Percentiles rank a stretch among this genome's conserved stretches.
Evolutionary conservation across 106 monocot genomes (phyloP).

Genomic region (Allium sativum): DNA sequence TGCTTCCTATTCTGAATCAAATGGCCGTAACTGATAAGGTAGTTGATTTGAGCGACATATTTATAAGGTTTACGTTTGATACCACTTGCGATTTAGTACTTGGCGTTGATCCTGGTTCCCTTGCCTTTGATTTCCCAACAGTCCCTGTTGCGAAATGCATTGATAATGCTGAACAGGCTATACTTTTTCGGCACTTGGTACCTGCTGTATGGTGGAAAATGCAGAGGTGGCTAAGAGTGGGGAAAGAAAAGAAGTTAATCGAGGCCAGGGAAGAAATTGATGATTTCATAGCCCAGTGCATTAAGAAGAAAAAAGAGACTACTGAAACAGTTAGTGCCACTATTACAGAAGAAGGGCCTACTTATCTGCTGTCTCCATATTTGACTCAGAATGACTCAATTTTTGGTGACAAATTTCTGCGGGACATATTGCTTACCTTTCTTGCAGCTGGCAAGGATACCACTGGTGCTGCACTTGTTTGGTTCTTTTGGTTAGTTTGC

Average conservation of each 20-base stretch:
- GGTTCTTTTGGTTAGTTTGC: constrained; percentile 56
- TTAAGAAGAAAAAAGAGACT: constrained; percentile 12
- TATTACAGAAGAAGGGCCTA: constrained; percentile 6
- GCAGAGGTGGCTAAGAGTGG: constrained; percentile 16
- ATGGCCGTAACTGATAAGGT: background rate
- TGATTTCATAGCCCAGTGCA: constrained; percentile 20
- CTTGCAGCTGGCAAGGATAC: constrained; percentile 60
- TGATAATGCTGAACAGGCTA: constrained; percentile 4
- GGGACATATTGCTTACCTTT: constrained; percentile 33
- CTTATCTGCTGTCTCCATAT: constrained; percentile 16
- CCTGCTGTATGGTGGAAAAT: constrained; percentile 42
- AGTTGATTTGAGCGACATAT: constrained; percentile 35
- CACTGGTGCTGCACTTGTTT: constrained; percentile 29
- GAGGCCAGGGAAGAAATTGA: constrained; percentile 24
- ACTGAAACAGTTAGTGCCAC: background rate
- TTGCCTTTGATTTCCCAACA: constrained; percentile 19
- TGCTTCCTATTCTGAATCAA: constrained; percentile 19
- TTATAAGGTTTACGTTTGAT: constrained; percentile 38
- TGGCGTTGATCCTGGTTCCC: constrained; percentile 27
- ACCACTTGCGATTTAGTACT: constrained; percentile 16
- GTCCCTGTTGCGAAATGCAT: constrained; percentile 17
- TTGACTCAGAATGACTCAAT: background rate
- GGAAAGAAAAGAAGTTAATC: constrained; percentile 15
- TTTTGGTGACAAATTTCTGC: constrained; percentile 13
- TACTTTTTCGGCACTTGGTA: constrained; percentile 21